These are phyloP conservation scores for Selaginella tamariscina DNA, from an alignment of 75 land plant genomes.

Conservation along the genomic window DNA sequence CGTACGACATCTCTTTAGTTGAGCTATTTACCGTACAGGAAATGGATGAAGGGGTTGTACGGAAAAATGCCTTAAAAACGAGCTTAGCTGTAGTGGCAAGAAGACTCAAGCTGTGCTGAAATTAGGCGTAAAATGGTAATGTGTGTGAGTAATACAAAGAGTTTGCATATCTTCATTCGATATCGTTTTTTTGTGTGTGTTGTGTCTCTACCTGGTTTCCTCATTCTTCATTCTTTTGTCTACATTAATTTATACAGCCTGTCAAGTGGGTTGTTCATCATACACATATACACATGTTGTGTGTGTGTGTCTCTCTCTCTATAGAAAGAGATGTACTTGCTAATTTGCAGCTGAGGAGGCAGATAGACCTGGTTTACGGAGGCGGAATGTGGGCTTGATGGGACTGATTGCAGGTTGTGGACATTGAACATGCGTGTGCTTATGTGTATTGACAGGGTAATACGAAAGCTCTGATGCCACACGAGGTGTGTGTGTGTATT, in stretches of 20 bases:
- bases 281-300: too few relatives aligned
- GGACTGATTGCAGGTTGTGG: slow-evolving; percentile 34
- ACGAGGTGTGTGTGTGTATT: slow-evolving; percentile 9
- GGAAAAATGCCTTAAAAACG: neutral
- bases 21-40: too few relatives aligned
- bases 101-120: neutral
- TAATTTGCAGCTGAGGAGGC: slow-evolving; percentile 27
- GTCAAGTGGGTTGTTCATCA: neutral
- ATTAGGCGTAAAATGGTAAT: neutral
- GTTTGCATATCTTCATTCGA: neutral
- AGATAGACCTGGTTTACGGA: slow-evolving; percentile 36
- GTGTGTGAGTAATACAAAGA: neutral
- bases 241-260: too few relatives aligned
- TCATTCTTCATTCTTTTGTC: too few relatives aligned
- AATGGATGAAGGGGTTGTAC: neutral
- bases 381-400: too few relatives aligned
- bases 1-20: too few relatives aligned
- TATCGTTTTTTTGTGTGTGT: neutral
- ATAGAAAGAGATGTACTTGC: neutral
- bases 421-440: slow-evolving; percentile 28
- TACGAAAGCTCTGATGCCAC: slow-evolving; percentile 8
- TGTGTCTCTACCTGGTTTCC: neutral
- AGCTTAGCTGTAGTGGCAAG: neutral
- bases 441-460: slow-evolving; percentile 11
- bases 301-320: too few relatives aligned